Evolutionary conservation across 208 protist species (phyloP).

Genomic region (Trypanosoma caninum): DNA sequence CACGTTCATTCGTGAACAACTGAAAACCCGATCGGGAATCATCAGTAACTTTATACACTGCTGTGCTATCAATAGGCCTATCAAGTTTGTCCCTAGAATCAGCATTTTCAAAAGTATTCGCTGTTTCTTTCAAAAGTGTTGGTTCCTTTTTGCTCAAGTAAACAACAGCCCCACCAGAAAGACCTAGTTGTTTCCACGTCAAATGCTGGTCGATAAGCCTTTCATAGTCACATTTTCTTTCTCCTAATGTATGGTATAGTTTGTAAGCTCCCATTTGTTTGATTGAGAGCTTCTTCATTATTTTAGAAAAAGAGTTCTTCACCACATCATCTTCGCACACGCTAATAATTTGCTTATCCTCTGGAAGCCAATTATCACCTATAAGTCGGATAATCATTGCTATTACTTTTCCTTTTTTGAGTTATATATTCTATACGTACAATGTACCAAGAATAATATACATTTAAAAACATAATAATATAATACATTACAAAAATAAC

Average conservation of each 20-base stretch:
- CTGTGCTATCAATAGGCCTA: too few species aligned
- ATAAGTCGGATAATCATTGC: conserved; percentile 29
- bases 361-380: conserved; percentile 24
- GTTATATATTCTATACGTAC: too few species aligned
- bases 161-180: conserved; percentile 12
- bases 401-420: too few species aligned
- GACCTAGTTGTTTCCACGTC: conserved; percentile 20
- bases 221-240: conserved; percentile 13
- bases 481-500: too few species aligned
- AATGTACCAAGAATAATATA: too few species aligned
- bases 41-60: background rate
- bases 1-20: background rate
- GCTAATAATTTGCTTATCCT: conserved; percentile 16
- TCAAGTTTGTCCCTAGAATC: background rate
- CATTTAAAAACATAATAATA: too few species aligned
- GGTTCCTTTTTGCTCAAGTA: conserved; percentile 19
- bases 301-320: conserved; percentile 11
- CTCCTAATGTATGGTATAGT: conserved; percentile 5
- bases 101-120: background rate
- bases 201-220: background rate
- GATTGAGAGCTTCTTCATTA: conserved; percentile 26
- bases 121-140: background rate
- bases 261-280: conserved; percentile 14
- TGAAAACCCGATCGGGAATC: background rate
- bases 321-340: conserved; percentile 15